phyloP scores from a whole-genome alignment of 306 rosid species.

The Citrullus colocynthis region DNA sequence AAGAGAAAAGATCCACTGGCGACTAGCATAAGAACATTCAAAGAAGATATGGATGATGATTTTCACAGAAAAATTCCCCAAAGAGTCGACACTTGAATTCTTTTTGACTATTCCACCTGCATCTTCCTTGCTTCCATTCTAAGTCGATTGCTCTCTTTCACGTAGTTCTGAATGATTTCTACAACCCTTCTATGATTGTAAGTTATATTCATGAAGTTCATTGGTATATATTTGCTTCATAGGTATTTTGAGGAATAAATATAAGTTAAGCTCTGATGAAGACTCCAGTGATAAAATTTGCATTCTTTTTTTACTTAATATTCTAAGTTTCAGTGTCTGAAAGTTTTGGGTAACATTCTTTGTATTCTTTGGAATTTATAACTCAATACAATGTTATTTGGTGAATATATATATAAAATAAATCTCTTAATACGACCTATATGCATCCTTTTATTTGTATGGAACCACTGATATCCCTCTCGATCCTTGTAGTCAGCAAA shows the following conservation, averaged over 20 bases:
- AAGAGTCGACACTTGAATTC: background rate
- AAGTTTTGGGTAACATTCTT: background rate
- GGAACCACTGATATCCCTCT: background rate
- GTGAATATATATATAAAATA: background rate
- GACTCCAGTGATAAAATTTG: background rate
- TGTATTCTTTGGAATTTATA: background rate
- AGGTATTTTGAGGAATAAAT: background rate
- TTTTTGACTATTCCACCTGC: background rate
- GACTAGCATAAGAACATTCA: too few relatives aligned
- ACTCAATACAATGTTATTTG: background rate
- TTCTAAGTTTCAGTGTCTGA: background rate
- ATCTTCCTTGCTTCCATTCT: background rate
- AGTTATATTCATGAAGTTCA: background rate
- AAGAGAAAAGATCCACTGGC: too few relatives aligned
- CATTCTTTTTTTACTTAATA: background rate
- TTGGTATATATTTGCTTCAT: background rate
- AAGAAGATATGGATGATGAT: too few relatives aligned
- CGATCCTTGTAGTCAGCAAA: constrained; percentile 45
- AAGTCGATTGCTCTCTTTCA: background rate
- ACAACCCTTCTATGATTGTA: background rate
- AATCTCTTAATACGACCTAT: background rate
- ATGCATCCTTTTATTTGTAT: background rate
- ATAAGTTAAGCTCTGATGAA: background rate
- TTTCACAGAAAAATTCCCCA: too few relatives aligned
- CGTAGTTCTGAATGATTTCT: background rate